Evolutionary conservation across 805 yeast species (phyloP).

Genomic region (Candida silvatica): DNA sequence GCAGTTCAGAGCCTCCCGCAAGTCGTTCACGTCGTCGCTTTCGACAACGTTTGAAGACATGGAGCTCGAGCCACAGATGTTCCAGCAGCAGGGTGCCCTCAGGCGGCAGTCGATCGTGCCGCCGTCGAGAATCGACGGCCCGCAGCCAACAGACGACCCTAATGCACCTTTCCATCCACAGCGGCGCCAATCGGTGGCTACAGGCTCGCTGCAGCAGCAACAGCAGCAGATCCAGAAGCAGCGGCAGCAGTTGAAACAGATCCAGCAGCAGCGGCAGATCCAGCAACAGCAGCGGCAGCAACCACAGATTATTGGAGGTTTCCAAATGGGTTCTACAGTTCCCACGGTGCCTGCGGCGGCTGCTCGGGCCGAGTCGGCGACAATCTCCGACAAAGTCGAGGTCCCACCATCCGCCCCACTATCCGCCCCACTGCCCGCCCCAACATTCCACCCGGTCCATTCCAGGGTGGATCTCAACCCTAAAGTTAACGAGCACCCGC

Average conservation of each 20-base stretch:
- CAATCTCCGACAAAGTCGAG: no score
- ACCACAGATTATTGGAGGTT: no score
- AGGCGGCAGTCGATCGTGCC: slow-evolving; percentile 21
- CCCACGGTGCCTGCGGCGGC: no score
- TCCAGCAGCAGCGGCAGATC: no score
- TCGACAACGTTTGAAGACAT: slow-evolving; percentile 21
- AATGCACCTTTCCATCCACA: slow-evolving; percentile 9
- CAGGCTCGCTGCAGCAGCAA: no score
- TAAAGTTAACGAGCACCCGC: slow-evolving; percentile 49
- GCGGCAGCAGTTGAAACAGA: no score
- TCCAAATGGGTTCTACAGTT: no score
- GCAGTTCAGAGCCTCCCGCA: slow-evolving; percentile 8
- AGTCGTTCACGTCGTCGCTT: slow-evolving; percentile 12
- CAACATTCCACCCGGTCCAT: slow-evolving; percentile 36
- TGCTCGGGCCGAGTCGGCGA: no score
- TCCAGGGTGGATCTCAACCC: slow-evolving; percentile 53
- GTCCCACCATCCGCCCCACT: background rate
- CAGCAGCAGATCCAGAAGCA: no score
- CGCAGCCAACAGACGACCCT: slow-evolving; percentile 14
- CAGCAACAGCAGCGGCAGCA: no score
- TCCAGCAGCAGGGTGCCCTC: slow-evolving; percentile 6
- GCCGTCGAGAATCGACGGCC: slow-evolving; percentile 25
- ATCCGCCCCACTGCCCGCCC: slow-evolving; percentile 17
- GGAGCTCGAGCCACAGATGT: background rate
- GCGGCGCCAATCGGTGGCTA: slow-evolving; percentile 25